phyloP scores from a whole-genome alignment of 2,329 filamentous ascomycete species.

The Fusarium palustre region DNA sequence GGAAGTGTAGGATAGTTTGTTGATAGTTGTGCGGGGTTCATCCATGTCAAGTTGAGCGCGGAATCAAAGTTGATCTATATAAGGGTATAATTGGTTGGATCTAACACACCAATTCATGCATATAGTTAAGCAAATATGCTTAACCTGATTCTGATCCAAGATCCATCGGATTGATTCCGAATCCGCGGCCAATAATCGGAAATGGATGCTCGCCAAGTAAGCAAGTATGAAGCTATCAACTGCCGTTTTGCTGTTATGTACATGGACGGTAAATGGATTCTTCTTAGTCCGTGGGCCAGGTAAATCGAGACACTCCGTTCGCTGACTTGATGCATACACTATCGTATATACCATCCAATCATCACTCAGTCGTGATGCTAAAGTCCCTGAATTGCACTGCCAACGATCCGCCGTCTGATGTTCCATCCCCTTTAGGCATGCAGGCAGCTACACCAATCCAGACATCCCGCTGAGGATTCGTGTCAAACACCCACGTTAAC shows the following conservation, averaged over 20 bases:
- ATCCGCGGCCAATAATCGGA: neutral
- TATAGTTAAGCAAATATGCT: neutral
- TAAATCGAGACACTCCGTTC: neutral
- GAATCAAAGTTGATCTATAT: neutral
- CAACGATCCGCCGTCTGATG: neutral
- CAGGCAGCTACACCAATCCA: constrained; percentile 13
- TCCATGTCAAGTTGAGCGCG: neutral
- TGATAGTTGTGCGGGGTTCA: neutral
- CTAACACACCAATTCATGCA: neutral
- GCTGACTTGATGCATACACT: neutral
- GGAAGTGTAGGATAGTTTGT: neutral
- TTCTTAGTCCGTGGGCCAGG: accelerated
- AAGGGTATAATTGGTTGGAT: neutral
- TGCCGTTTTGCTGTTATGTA: neutral
- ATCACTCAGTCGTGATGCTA: neutral
- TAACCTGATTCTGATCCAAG: neutral
- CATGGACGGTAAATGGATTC: neutral
- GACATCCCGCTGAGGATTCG: neutral
- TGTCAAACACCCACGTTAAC: constrained; percentile 12
- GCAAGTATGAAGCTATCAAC: neutral
- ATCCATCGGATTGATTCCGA: neutral
- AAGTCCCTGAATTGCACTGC: neutral
- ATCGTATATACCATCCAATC: neutral
- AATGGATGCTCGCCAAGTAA: neutral
- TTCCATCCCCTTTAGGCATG: constrained; percentile 11